Percentiles rank a stretch among this genome's conserved stretches.
phyloP scores from a whole-genome alignment of 805 yeast species.

The Saccharomycopsis sp. region DNA sequence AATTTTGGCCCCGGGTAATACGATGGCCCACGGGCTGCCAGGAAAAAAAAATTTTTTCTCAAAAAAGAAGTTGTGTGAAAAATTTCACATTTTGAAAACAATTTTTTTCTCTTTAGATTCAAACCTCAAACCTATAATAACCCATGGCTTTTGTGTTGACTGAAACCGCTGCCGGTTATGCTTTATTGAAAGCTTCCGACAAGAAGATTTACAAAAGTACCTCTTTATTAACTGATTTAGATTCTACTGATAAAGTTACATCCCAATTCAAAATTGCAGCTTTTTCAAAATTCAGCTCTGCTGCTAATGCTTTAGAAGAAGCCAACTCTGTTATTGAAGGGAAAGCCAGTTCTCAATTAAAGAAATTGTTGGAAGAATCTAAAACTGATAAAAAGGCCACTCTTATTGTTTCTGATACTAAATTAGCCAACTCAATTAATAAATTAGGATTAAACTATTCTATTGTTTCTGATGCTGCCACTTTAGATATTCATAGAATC shows the following conservation, averaged over 20 bases:
- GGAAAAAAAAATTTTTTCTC: no score
- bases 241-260: conserved; percentile 75
- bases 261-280: conserved; percentile 90
- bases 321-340: conserved; percentile 89
- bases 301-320: conserved; percentile 94
- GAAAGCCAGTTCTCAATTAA: conserved; percentile 77
- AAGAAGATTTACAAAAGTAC: conserved; percentile 89
- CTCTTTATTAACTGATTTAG: conserved; percentile 61
- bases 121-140: no score
- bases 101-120: no score
- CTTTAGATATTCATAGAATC: conserved; percentile 90
- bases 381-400: conserved; percentile 77
- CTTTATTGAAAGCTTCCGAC: conserved; percentile 93
- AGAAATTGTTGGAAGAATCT: conserved; percentile 62
- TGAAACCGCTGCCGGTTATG: conserved; percentile 98
- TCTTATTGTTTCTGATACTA: conserved; percentile 87
- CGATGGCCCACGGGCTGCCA: no score
- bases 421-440: conserved; percentile 92
- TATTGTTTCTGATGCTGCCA: conserved; percentile 90
- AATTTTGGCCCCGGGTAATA: no score
- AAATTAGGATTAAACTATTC: conserved; percentile 81
- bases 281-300: conserved; percentile 87
- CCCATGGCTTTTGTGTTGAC: conserved; percentile 81
- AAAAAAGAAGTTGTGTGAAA: no score
- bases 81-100: no score